Percentiles rank a stretch among this genome's conserved stretches.
phyloP scores from a whole-genome alignment of 225 moss, liverwort and hornwort species.

The Ulota crispa region DNA sequence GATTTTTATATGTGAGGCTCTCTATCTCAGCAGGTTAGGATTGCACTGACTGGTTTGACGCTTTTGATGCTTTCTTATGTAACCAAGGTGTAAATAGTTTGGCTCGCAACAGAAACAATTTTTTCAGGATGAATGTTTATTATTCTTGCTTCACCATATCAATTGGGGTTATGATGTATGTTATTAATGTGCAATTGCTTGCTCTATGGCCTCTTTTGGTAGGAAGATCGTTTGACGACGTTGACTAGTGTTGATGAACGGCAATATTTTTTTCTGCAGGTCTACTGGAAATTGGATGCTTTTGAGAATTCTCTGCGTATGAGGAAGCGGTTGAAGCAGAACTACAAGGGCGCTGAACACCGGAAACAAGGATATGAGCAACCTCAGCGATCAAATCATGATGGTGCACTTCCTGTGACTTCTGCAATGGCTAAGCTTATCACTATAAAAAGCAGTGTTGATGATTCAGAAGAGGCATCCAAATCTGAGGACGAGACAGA shows the following conservation, averaged over 20 bases:
- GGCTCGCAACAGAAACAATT: slow-evolving; percentile 1
- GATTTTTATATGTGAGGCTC: slow-evolving; percentile 34
- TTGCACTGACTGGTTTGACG: slow-evolving; percentile 18
- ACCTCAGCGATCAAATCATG: slow-evolving; percentile 37
- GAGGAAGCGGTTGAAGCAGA: slow-evolving; percentile 93
- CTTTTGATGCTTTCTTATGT: neutral
- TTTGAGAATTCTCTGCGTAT: slow-evolving; percentile 92
- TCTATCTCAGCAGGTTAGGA: slow-evolving; percentile 27
- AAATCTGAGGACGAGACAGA: slow-evolving; percentile 62
- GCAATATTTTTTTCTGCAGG: slow-evolving; percentile 44
- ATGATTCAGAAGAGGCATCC: slow-evolving; percentile 58
- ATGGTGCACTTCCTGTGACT: slow-evolving; percentile 59
- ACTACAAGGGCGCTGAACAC: slow-evolving; percentile 76
- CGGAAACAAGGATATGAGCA: slow-evolving; percentile 55
- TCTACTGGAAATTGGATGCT: slow-evolving; percentile 85
- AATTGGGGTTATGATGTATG: slow-evolving; percentile 20
- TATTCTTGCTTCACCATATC: slow-evolving; percentile 19
- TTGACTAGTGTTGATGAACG: neutral
- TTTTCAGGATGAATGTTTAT: neutral
- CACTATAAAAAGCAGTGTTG: slow-evolving; percentile 55
- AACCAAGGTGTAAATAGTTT: slow-evolving; percentile 4
- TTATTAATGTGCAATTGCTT: neutral
- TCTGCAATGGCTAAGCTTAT: slow-evolving; percentile 75
- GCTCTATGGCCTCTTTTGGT: slow-evolving; percentile 13
- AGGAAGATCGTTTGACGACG: slow-evolving; percentile 22